A percentile compares a stretch with the other conserved stretches of the same genome.
These are phyloP conservation scores for Blastobotrys muscicola DNA, from an alignment of 805 yeast genomes.

Conservation along the genomic window DNA sequence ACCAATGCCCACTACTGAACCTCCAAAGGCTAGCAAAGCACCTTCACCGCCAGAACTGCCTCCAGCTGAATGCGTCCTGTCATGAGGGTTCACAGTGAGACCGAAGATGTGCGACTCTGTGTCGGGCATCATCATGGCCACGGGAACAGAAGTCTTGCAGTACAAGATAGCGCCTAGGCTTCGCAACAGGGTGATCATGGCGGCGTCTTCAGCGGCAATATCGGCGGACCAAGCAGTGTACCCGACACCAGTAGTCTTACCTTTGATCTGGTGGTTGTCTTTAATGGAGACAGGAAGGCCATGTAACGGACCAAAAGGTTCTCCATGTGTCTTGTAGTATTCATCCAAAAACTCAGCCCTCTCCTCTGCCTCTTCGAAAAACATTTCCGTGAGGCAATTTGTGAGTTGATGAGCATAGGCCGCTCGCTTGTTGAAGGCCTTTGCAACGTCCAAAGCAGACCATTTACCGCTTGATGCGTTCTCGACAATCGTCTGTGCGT, in stretches of 20 bases:
- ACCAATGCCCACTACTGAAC: slow-evolving; percentile 44
- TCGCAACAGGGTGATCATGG: slow-evolving; percentile 7
- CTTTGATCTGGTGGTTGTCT: slow-evolving; percentile 10
- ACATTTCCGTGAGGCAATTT: slow-evolving; percentile 28
- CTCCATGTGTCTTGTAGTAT: slow-evolving; percentile 36
- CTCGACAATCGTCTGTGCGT: slow-evolving; percentile 16
- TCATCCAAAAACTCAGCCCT: slow-evolving; percentile 48
- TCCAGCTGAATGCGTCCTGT: slow-evolving; percentile 38
- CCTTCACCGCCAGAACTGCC: slow-evolving; percentile 54
- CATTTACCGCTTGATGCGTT: slow-evolving; percentile 26
- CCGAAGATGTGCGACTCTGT: slow-evolving; percentile 38
- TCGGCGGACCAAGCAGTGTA: background rate
- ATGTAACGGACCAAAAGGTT: slow-evolving; percentile 50
- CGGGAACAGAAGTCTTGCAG: slow-evolving; percentile 46
- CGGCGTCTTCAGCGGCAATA: slow-evolving; percentile 11
- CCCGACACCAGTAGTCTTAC: background rate
- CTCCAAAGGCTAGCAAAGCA: slow-evolving; percentile 36
- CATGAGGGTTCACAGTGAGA: slow-evolving; percentile 37
- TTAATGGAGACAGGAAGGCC: slow-evolving; percentile 51
- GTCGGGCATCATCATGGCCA: slow-evolving; percentile 43
- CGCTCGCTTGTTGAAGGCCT: slow-evolving; percentile 51
- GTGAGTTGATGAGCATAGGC: slow-evolving; percentile 47
- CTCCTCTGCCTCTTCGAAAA: slow-evolving; percentile 47
- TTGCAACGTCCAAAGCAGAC: slow-evolving; percentile 34
- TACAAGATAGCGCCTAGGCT: slow-evolving; percentile 43